These are phyloP conservation scores for Alternaria conjuncta DNA, from an alignment of 2,329 filamentous ascomycete species.

Conservation along the genomic window DNA sequence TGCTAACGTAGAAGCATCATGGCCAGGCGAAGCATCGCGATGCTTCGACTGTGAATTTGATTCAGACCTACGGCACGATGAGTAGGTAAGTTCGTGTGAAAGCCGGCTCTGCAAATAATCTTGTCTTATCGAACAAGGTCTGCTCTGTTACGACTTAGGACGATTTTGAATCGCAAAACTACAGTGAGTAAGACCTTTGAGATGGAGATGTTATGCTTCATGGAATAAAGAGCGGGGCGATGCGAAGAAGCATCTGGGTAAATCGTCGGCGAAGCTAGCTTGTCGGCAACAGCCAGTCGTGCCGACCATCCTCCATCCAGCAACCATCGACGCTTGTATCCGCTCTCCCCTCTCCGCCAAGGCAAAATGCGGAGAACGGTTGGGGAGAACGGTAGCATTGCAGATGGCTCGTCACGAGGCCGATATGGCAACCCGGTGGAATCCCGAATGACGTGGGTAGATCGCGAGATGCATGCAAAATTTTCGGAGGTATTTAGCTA, in stretches of 20 bases:
- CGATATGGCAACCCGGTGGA: not conserved
- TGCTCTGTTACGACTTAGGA: not conserved
- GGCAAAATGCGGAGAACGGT: conserved; percentile 21
- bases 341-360: conserved; percentile 22
- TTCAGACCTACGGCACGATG: no score
- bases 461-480: not conserved
- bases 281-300: not conserved
- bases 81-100: not conserved
- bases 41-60: not conserved
- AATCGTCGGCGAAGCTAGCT: not conserved
- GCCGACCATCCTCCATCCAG: not conserved
- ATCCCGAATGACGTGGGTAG: conserved; percentile 3
- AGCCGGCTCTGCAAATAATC: not conserved
- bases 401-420: conserved; percentile 18
- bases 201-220: not conserved
- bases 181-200: not conserved
- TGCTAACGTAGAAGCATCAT: not conserved
- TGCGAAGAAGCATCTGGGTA: not conserved
- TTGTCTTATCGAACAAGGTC: not conserved
- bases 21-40: not conserved
- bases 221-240: not conserved
- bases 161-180: not conserved
- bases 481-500: not conserved
- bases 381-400: conserved; percentile 8
- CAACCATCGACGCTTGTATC: not conserved